Evolutionary conservation across 1,284 basidiomycete genomes (phyloP), one percentile per base, ranked within the genome.

Genomic region (Erythrobasidium hasegawianum): DNA sequence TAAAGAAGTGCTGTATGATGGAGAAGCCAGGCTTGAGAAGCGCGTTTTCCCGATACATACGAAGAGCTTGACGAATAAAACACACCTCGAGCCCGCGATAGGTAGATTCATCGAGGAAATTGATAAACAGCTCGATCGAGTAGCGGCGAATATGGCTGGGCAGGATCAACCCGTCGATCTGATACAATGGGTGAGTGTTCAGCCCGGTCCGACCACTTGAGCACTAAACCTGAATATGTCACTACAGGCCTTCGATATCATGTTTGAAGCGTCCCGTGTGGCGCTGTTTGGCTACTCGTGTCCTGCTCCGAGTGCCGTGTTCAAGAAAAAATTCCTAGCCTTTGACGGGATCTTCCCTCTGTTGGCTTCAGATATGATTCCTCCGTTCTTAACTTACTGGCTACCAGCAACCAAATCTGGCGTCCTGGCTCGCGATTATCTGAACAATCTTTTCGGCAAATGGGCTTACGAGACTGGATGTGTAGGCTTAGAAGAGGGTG

Each of bases 301-400:
- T 11, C 68, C 60, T 9, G 57, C 64, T 2, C 40, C 66, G 11
- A 47, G 57, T 16, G 45, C 56, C 1, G 59, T 50, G 14, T 50
- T 69, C 18, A 57, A 55, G 39, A 7, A n/a, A 10, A 50, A 55
- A 8, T 76, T 77, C 62, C 57, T 59, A 18, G 65, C 52, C 9
- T 79, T 78, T 58, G 77, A 79, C 62, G 56, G 64, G 10, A 60
- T 69, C 1, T 75, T 79, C 60, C 77, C 74, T 16, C 64, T 78
- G 20, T 62, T 78, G 9, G 71, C 71, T 4, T 71, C 75, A 14
- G 73, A 70, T 11, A 54, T 73, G 16, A 38, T 58, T 66, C 74
- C 50, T 61, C 43, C 49, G 54, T 64, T 24, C 1, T 71, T 59
- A 2, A 73, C 38, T 29, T 50, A 39, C 67, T 59, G 57, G 29